Evolutionary conservation across 495 filamentous ascomycete species (phyloP), one percentile per base, ranked within the genome.

Genomic region (Lepidopterella palustris): DNA sequence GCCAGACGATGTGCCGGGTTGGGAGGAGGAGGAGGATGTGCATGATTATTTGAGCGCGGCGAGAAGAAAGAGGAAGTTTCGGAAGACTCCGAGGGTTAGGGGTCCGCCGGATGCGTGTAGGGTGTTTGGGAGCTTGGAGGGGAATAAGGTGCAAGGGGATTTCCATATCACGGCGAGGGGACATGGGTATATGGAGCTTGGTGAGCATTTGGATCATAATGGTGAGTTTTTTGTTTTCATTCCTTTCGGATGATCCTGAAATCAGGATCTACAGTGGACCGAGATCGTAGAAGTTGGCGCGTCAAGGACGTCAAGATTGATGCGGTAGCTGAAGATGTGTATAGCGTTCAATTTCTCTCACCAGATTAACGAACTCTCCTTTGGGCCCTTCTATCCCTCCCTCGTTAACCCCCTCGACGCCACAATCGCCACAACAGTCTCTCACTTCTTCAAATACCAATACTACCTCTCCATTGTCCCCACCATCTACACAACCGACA

Each of bases 381-480:
- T 95, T 74, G 93, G 93, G 0, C 88, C 92, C 23, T 93, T 88
- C 77, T 96, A 96, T 75, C 93, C 95, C 10, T 88, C 85, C 20
- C 86, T 99, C 49, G 80, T 84, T 63, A 99, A 97, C 77, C 93
- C 93, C 0, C 90, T 99, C 61, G 95, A 97, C 77, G 84, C 84
- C 55, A 96, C 93, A 53, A 84, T 90, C 70, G 85, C 91, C 68
- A 74, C 80, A 1, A 92, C 88, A n/a, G 64, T 77, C 21, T 55
- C 66, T 51, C 80, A 97, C 79, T 97, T 97, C 79, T 86, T 88
- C 81, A 93, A 92, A 75, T 97, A 86, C 80, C 93, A 99, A 77
- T 99, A 99, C 82, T 97, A 93, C 79, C 84, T 96, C 72, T 96
- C 90, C 57, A 77, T 99, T 39, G 93, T 99, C 1, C 93, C 93